Conservation (phyloP, 176 grass and related monocot species). For the Aegilops tauschii region DNA sequence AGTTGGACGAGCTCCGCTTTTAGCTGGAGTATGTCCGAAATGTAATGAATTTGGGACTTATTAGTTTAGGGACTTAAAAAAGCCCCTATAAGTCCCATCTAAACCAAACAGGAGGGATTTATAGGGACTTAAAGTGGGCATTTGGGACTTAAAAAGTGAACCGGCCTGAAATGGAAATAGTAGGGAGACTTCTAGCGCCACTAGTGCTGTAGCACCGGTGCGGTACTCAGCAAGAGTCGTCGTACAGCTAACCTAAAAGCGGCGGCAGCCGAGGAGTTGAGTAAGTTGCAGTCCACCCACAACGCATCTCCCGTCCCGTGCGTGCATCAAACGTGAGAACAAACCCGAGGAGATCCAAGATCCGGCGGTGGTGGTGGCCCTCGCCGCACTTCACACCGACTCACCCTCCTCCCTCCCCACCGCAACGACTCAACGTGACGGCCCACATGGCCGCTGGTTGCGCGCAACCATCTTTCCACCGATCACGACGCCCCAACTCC, state of each 20-base stretch:
- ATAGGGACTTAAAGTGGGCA: too few relatives aligned
- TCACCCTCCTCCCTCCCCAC: not conserved
- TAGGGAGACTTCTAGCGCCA: not conserved
- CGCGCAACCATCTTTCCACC: constrained; percentile 21
- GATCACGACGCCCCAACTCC: constrained; percentile 32
- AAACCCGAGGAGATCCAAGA: not conserved
- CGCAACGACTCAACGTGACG: constrained; percentile 26
- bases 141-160: not conserved
- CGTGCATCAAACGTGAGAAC: not conserved
- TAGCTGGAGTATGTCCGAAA: too few relatives aligned
- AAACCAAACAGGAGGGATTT: too few relatives aligned
- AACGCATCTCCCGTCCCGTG: not conserved
- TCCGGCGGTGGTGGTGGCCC: constrained; percentile 21
- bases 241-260: not conserved
- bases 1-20: too few relatives aligned
- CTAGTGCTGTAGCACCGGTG: too few relatives aligned
- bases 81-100: too few relatives aligned
- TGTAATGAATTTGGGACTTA: too few relatives aligned
- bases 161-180: not conserved
- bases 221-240: not conserved
- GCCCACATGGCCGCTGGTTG: not conserved
- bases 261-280: not conserved
- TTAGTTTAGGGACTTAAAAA: too few relatives aligned
- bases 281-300: not conserved
- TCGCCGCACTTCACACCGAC: not conserved